Conservation (phyloP, 495 filamentous ascomycete genomes). For the Penicillium daleae region DNA sequence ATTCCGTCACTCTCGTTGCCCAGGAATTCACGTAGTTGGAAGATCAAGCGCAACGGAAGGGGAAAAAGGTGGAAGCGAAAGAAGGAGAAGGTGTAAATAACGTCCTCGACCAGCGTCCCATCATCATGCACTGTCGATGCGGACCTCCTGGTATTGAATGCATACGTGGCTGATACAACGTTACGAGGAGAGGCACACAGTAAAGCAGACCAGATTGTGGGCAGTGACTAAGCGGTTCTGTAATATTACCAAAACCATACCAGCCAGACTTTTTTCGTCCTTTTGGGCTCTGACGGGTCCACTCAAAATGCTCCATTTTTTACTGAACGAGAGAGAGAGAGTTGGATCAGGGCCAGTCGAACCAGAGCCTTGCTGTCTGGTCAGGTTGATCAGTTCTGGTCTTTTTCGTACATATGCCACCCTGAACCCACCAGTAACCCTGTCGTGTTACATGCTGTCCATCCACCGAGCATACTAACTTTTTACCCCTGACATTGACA, state of each 20-base stretch:
- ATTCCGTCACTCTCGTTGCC: conserved; percentile 1
- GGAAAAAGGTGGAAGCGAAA: conserved; percentile 6
- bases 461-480: background rate
- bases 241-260: conserved; percentile 12
- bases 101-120: conserved; percentile 10
- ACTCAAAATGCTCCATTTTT: background rate
- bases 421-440: background rate
- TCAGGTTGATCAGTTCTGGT: conserved; percentile 1
- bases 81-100: conserved; percentile 11
- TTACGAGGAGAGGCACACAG: background rate
- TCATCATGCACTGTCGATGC: conserved; percentile 16
- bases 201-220: too few species aligned
- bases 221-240: background rate
- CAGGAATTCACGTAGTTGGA: background rate
- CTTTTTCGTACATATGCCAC: background rate
- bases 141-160: conserved; percentile 29
- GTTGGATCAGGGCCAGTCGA: background rate
- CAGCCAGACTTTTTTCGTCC: conserved; percentile 11
- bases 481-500: conserved; percentile 2
- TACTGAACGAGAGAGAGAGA: background rate
- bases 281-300: background rate
- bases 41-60: background rate
- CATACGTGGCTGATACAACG: conserved; percentile 7
- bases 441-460: background rate
- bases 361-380: background rate